Evolutionary conservation across 768 basidiomycete genomes (phyloP), one percentile per base, ranked within the genome.

Genomic region (Hygrophorus pudorinus): DNA sequence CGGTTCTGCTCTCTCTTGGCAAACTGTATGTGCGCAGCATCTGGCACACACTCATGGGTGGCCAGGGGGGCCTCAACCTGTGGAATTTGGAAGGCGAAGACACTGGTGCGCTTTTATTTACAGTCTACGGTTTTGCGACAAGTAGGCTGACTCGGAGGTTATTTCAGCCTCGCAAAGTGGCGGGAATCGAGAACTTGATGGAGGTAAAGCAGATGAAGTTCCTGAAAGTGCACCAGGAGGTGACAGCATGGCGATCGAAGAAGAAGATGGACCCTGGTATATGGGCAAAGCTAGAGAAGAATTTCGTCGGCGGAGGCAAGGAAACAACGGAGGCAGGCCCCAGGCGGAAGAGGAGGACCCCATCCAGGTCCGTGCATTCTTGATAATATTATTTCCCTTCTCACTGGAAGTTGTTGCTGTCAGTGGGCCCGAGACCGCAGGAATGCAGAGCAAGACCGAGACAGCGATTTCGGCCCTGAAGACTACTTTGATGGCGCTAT

Each of bases 11-110:
- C 14, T 92, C 90, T 2, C 67, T 98, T 31, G 64, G 77, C 41
- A 89, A 87, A 58, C 64, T 99, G 21, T 86, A 97, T 57, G 59
- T 77, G 7, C 79, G 82, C 13, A 93, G 89, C 55, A 64, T 90
- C 40, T 93, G 86, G 85, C 77, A 88, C 55, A 85, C 81, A 8
- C 56, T 88, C 7, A 75, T 70, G 56, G 85, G 88, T 18, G 81
- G 87, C 4, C 64, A 73, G 43, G 77, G 75, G 28, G 82, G 80
- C 2, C 68, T 87, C 24, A 77, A 70, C 50, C 59, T 88, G 30
- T 88, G 83, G 84, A 66, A 61, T 12, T 59, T 69, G 39, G 76
- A 81, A 27, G 72, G 72, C 24, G 75, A 78, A 12, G 70, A 75
- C 34, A 50, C 55, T 46, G 50, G 69, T 68, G 46, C 16, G 61